A percentile compares a stretch with the other conserved stretches of the same genome.
Conservation (phyloP, 179 eudicot species). For the Sideroxylon spinosum region DNA sequence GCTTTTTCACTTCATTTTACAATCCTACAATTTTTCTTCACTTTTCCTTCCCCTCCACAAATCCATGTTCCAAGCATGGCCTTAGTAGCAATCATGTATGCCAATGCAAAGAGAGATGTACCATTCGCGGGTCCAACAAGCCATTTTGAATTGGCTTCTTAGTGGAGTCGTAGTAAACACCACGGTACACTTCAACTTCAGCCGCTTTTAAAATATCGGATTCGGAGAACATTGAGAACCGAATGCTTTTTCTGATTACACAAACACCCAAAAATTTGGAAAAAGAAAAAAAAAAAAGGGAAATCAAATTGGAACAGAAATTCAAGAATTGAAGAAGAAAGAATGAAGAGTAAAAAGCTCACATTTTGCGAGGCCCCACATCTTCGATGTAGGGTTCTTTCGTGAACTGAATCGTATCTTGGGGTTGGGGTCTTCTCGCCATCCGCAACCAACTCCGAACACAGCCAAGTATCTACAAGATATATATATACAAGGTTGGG, state of each 20-base stretch:
- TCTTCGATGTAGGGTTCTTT: conserved; percentile 69
- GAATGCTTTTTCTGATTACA: conserved; percentile 55
- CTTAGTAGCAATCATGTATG: neutral
- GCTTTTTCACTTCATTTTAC: too few species aligned
- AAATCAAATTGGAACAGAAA: neutral
- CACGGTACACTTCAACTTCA: conserved; percentile 52
- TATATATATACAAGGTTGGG: neutral
- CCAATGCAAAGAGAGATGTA: conserved; percentile 5
- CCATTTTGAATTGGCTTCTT: conserved; percentile 51
- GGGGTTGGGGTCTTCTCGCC: conserved; percentile 15
- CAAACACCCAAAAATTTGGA: neutral
- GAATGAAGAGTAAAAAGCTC: neutral
- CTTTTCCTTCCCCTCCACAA: too few species aligned
- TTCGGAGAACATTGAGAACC: conserved; percentile 53
- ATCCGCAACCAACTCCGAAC: conserved; percentile 11
- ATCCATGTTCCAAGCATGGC: too few species aligned
- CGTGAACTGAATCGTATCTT: conserved; percentile 39
- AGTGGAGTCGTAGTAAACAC: conserved; percentile 35
- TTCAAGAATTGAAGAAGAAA: neutral
- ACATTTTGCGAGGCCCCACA: conserved; percentile 69
- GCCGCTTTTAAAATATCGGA: conserved; percentile 46
- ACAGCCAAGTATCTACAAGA: neutral
- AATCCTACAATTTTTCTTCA: too few species aligned
- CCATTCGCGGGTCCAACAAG: conserved; percentile 75
- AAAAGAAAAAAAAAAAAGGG: neutral